A percentile compares a stretch with the other conserved stretches of the same genome.
Conservation (phyloP, 441 rosid genomes). For the Pelargonium exstipulatum region DNA sequence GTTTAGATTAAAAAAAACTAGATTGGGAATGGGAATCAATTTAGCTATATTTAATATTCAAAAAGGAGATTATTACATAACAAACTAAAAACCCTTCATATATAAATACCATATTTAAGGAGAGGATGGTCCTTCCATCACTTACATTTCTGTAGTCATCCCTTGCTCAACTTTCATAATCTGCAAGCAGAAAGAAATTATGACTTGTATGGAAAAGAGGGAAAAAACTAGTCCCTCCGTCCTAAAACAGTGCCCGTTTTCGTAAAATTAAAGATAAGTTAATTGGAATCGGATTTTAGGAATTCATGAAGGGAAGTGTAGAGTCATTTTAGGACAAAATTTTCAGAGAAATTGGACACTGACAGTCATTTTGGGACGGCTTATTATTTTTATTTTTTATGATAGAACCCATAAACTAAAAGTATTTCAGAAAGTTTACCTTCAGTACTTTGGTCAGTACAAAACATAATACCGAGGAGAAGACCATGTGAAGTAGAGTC, state of each 20-base stretch:
- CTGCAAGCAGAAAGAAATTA: constrained; percentile 29
- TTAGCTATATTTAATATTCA: background rate
- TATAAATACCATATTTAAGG: background rate
- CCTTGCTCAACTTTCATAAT: constrained; percentile 83
- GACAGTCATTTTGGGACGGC: too few species aligned
- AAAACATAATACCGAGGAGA: constrained; percentile 84
- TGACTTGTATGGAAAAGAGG: constrained; percentile 11
- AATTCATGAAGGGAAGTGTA: too few species aligned
- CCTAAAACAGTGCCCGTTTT: too few species aligned
- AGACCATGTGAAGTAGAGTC: constrained; percentile 90
- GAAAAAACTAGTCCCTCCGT: background rate
- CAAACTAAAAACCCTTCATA: background rate
- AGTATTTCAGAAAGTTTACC: constrained; percentile 35
- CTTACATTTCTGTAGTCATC: constrained; percentile 93
- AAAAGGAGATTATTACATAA: background rate
- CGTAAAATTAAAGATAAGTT: constrained; percentile 3
- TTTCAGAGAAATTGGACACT: too few species aligned
- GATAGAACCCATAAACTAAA: background rate
- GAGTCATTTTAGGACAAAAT: too few species aligned
- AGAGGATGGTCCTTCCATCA: constrained; percentile 1
- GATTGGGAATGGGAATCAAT: too few species aligned
- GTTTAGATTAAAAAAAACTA: too few species aligned
- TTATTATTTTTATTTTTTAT: background rate
- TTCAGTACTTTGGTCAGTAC: constrained; percentile 63
- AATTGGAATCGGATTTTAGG: too few species aligned